phyloP scores from a whole-genome alignment of 805 yeast species.

The Pachysolen tannophilus region DNA sequence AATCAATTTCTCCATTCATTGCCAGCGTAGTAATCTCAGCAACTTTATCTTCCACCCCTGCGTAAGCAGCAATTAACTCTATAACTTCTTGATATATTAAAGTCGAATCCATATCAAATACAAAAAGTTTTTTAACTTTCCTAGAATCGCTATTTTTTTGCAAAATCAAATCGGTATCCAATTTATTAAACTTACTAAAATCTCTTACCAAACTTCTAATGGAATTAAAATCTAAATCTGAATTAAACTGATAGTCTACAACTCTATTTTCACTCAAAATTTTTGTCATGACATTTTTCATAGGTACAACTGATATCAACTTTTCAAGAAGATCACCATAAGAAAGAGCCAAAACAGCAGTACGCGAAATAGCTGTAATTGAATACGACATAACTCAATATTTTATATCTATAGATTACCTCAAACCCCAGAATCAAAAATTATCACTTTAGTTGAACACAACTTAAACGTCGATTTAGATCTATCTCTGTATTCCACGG shows the following conservation, averaged over 20 bases:
- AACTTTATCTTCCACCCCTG: constrained; percentile 82
- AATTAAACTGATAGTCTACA: constrained; percentile 25
- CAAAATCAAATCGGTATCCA: constrained; percentile 32
- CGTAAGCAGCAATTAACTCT: constrained; percentile 90
- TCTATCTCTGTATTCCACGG: no score
- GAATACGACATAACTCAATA: no score
- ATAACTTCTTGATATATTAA: constrained; percentile 94
- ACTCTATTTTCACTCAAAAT: constrained; percentile 29
- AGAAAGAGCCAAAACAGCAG: no score
- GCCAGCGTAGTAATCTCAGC: constrained; percentile 87
- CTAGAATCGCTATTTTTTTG: constrained; percentile 28
- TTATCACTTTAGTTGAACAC: no score
- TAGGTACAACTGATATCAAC: no score
- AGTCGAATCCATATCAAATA: constrained; percentile 98
- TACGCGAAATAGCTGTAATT: no score
- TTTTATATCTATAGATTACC: no score
- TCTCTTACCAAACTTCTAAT: constrained; percentile 1
- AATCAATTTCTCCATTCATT: constrained; percentile 95
- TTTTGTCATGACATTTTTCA: no score
- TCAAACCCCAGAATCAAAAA: no score
- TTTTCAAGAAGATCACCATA: no score
- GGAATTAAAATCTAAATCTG: constrained; percentile 12
- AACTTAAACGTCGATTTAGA: no score
- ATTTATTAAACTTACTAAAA: constrained; percentile 18
- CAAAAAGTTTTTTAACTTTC: constrained; percentile 49